A percentile compares a stretch with the other conserved stretches of the same genome.
Evolutionary conservation across 1,284 basidiomycete genomes (phyloP).

Genomic region (Singerocomus rubriflavus): DNA sequence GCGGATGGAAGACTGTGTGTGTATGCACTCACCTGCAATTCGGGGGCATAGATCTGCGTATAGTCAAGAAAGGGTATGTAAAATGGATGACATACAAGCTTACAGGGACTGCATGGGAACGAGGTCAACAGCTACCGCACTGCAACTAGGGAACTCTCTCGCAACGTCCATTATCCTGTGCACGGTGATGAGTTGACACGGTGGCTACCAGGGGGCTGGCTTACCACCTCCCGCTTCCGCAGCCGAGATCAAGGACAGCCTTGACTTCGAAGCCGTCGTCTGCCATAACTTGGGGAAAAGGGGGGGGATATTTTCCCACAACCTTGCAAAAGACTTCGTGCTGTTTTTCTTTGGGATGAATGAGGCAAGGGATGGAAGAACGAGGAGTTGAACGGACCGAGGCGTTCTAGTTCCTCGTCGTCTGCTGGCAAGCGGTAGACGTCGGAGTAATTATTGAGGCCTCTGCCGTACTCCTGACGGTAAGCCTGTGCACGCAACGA

Average conservation of each 20-base stretch:
- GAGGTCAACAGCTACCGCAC: slow-evolving; percentile 70
- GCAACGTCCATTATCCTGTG: slow-evolving; percentile 72
- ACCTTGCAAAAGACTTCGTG: slow-evolving; percentile 60
- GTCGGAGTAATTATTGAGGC: slow-evolving; percentile 73
- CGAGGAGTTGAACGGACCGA: slow-evolving; percentile 44
- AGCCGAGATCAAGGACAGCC: slow-evolving; percentile 70
- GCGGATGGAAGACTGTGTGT: slow-evolving; percentile 1
- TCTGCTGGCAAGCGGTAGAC: slow-evolving; percentile 75
- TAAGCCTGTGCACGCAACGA: slow-evolving; percentile 58
- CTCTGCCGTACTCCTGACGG: slow-evolving; percentile 64
- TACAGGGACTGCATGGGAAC: slow-evolving; percentile 71
- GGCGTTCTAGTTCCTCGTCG: slow-evolving; percentile 65
- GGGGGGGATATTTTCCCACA: slow-evolving; percentile 63
- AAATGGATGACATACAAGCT: slow-evolving; percentile 27
- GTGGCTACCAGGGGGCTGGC: slow-evolving; percentile 17
- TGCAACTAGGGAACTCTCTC: slow-evolving; percentile 65
- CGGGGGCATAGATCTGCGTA: slow-evolving; percentile 54
- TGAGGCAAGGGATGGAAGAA: slow-evolving; percentile 15
- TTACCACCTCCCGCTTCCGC: slow-evolving; percentile 74
- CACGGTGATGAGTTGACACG: slow-evolving; percentile 11
- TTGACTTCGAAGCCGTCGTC: slow-evolving; percentile 59
- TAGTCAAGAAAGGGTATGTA: slow-evolving; percentile 17
- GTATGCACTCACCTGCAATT: slow-evolving; percentile 57
- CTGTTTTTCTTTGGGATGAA: slow-evolving; percentile 52
- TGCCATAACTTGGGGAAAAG: slow-evolving; percentile 52